Conservation (phyloP, 179 eudicot species). For the Sideroxylon spinosum region DNA sequence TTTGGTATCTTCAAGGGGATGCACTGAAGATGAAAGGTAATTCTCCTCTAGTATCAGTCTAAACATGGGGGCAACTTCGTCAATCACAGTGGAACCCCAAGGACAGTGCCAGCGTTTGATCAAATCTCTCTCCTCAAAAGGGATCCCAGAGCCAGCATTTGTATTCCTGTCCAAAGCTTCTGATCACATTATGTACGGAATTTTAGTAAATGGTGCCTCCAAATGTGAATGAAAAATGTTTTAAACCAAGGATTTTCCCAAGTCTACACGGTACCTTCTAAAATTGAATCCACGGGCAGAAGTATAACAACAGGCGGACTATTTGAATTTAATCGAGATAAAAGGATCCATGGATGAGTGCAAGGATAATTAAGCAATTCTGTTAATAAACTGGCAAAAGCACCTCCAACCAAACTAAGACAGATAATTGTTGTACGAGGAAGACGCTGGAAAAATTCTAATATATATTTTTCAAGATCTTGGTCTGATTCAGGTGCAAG, state of each 20-base stretch:
- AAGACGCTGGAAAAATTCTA: constrained; percentile 51
- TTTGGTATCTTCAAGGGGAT: constrained; percentile 50
- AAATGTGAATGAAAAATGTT: background rate
- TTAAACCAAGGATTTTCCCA: background rate
- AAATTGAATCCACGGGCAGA: constrained; percentile 53
- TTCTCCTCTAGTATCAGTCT: constrained; percentile 57
- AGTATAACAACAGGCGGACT: constrained; percentile 55
- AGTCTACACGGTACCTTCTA: constrained; percentile 45
- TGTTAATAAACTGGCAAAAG: constrained; percentile 48
- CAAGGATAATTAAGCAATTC: constrained; percentile 37
- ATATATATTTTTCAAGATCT: constrained; percentile 38
- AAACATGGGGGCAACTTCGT: constrained; percentile 68
- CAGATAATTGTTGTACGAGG: constrained; percentile 58
- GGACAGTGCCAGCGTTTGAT: constrained; percentile 63
- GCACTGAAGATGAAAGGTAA: constrained; percentile 53
- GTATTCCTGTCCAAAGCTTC: constrained; percentile 35
- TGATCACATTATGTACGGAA: constrained; percentile 2
- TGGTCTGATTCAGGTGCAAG: constrained; percentile 45
- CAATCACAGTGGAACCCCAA: constrained; percentile 70
- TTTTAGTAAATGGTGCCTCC: background rate
- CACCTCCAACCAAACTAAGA: constrained; percentile 58
- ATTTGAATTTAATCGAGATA: constrained; percentile 59
- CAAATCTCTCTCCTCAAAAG: constrained; percentile 28
- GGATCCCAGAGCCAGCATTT: constrained; percentile 28
- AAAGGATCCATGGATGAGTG: constrained; percentile 50